These are phyloP conservation scores for Penicillium janthinellum DNA, from an alignment of 2,329 filamentous ascomycete species.

Conservation along the genomic window DNA sequence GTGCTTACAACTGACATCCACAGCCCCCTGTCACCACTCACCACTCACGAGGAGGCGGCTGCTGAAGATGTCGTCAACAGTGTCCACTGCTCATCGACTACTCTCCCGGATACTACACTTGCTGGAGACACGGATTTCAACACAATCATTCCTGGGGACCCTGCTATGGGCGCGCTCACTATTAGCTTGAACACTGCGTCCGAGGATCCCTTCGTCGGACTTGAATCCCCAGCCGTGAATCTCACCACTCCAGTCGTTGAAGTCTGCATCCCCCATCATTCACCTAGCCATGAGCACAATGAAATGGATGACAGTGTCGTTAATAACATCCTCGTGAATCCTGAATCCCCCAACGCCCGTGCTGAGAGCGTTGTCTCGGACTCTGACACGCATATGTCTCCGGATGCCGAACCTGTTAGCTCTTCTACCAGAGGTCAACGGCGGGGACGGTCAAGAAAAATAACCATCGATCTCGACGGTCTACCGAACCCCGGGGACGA, in stretches of 20 bases:
- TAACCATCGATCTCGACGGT: not conserved
- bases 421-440: not conserved
- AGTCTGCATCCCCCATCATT: not conserved
- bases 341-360: not conserved
- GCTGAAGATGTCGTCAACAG: too few species aligned
- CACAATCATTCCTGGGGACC: not conserved
- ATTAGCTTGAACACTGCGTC: not conserved
- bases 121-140: too few species aligned
- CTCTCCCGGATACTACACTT: too few species aligned
- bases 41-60: too few species aligned
- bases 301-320: not conserved
- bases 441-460: not conserved
- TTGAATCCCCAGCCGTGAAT: not conserved
- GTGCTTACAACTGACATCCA: too few species aligned
- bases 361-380: not conserved
- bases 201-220: not conserved
- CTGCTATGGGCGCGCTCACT: not conserved
- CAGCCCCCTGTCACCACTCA: too few species aligned
- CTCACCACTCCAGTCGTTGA: not conserved
- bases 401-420: not conserved
- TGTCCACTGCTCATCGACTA: too few species aligned
- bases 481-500: not conserved
- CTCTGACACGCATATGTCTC: not conserved
- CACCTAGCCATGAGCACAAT: not conserved
- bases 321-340: not conserved